Evolutionary conservation across 768 basidiomycete genomes (phyloP).

Genomic region (Trametes coccinea): DNA sequence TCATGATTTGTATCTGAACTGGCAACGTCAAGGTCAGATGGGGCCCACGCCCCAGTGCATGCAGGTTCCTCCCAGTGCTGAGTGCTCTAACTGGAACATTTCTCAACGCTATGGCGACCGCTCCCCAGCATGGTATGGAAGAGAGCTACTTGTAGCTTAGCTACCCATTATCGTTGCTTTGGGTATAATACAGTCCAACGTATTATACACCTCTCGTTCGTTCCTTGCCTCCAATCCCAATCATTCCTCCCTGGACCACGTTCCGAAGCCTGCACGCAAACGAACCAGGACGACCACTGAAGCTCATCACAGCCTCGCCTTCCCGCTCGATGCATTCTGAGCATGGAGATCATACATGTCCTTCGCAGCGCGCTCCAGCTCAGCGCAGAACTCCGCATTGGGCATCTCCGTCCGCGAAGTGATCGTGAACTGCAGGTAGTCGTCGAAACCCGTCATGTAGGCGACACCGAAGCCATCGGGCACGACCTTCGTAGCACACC

Average conservation of each 20-base stretch:
- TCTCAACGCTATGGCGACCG: no score
- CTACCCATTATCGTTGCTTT: no score
- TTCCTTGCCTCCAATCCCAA: neutral
- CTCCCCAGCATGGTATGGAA: no score
- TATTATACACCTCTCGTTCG: no score
- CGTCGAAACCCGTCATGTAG: conserved; percentile 79
- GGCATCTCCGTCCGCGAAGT: conserved; percentile 87
- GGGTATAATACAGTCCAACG: no score
- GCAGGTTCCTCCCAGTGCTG: no score
- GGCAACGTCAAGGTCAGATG: no score
- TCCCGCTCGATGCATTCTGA: neutral
- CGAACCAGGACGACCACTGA: neutral
- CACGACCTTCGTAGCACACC: conserved; percentile 54
- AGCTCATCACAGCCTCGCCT: conserved; percentile 14
- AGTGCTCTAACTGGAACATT: no score
- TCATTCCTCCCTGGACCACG: neutral
- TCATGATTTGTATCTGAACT: no score
- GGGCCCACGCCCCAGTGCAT: no score
- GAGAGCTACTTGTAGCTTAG: no score
- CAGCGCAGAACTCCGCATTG: conserved; percentile 69
- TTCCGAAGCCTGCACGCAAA: neutral
- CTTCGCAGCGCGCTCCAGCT: conserved; percentile 61
- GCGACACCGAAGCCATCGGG: conserved; percentile 93
- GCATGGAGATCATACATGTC: conserved; percentile 64
- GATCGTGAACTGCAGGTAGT: conserved; percentile 82